Percentiles rank a stretch among this genome's conserved stretches.
Conservation (phyloP, 2,329 filamentous ascomycete species). For the Penicillium sp. region DNA sequence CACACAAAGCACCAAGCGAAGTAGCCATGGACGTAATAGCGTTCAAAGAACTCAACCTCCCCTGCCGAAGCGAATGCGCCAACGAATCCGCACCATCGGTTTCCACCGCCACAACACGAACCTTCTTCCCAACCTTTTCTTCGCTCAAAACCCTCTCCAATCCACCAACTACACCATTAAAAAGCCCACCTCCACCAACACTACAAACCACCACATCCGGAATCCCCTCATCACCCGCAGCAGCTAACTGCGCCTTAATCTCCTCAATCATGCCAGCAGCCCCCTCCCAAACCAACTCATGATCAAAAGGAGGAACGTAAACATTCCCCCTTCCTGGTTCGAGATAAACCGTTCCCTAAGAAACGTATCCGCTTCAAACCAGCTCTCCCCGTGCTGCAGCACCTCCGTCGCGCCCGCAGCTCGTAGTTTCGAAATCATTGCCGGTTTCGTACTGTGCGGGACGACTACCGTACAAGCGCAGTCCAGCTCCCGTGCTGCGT, state of each 20-base stretch:
- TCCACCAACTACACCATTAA: slow-evolving; percentile 67
- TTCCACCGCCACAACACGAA: slow-evolving; percentile 62
- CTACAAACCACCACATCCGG: slow-evolving; percentile 67
- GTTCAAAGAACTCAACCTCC: slow-evolving; percentile 54
- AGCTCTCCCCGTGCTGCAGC: slow-evolving; percentile 60
- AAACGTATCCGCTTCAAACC: slow-evolving; percentile 63
- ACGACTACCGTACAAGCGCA: slow-evolving; percentile 67
- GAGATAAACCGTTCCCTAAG: slow-evolving; percentile 49
- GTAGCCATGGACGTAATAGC: slow-evolving; percentile 69
- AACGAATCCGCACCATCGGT: slow-evolving; percentile 67
- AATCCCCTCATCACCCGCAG: slow-evolving; percentile 13
- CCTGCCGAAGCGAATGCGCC: slow-evolving; percentile 52
- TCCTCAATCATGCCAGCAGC: slow-evolving; percentile 34
- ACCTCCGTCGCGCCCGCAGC: slow-evolving; percentile 60
- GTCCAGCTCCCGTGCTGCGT: slow-evolving; percentile 60
- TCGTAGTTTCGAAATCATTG: slow-evolving; percentile 65
- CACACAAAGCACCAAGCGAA: slow-evolving; percentile 61
- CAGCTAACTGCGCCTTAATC: slow-evolving; percentile 32
- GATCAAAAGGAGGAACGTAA: slow-evolving; percentile 38
- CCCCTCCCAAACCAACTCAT: slow-evolving; percentile 36
- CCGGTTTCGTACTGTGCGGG: slow-evolving; percentile 56
- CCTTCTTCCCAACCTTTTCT: slow-evolving; percentile 8
- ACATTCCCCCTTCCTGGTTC: slow-evolving; percentile 21
- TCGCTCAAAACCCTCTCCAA: slow-evolving; percentile 38
- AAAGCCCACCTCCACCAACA: slow-evolving; percentile 71